phyloP scores from a whole-genome alignment of 345 rosid genomes.

The Aethionema arabicum region DNA sequence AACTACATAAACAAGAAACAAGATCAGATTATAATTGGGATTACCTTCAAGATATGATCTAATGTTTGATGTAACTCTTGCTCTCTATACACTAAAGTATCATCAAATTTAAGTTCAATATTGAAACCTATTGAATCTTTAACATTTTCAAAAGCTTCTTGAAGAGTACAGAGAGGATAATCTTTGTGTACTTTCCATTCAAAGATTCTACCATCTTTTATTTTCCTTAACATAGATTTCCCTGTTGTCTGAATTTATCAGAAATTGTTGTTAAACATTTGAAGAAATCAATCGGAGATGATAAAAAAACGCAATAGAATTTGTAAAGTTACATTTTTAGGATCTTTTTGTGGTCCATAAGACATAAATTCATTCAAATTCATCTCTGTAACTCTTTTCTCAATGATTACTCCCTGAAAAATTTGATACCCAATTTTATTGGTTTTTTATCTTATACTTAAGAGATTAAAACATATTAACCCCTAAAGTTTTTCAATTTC shows the following conservation, averaged over 20 bases:
- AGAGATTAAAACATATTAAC: too few relatives aligned
- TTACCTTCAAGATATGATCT: slow-evolving; percentile 46
- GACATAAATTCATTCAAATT: slow-evolving; percentile 47
- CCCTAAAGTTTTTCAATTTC: too few relatives aligned
- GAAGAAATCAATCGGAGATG: neutral
- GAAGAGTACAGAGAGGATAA: slow-evolving; percentile 54
- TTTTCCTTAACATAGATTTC: slow-evolving; percentile 51
- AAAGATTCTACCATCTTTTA: slow-evolving; percentile 59
- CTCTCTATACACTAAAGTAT: slow-evolving; percentile 47
- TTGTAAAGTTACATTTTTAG: slow-evolving; percentile 25
- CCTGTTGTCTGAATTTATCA: slow-evolving; percentile 36
- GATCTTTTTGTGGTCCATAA: slow-evolving; percentile 55
- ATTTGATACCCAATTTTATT: slow-evolving; percentile 1
- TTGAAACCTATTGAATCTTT: slow-evolving; percentile 54
- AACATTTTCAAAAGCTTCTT: slow-evolving; percentile 52
- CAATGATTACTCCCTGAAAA: slow-evolving; percentile 51
- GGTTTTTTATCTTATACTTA: neutral
- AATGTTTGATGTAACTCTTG: slow-evolving; percentile 47
- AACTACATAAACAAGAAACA: neutral
- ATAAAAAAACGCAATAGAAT: neutral
- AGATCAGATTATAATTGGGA: neutral
- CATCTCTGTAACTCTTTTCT: slow-evolving; percentile 61
- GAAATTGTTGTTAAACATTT: neutral
- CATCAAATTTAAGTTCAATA: slow-evolving; percentile 71
- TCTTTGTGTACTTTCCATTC: slow-evolving; percentile 61